Conservation (phyloP, 148 eudicot species). For the Rhododendron griersonianum region DNA sequence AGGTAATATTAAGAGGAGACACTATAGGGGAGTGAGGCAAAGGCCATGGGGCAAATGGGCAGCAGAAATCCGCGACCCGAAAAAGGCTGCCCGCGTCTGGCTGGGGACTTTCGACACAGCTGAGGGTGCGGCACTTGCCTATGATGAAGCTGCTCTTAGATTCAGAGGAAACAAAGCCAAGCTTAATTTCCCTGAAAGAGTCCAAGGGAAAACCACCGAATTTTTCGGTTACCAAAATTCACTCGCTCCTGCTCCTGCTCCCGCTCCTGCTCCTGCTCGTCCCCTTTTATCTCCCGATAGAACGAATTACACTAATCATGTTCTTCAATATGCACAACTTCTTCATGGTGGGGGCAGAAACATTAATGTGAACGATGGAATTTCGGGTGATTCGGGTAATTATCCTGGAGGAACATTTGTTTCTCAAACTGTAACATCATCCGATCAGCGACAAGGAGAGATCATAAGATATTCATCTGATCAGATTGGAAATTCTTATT, state of each 20-base stretch:
- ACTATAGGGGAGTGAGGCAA: conserved; percentile 11
- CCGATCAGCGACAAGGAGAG: neutral
- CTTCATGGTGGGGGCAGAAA: neutral
- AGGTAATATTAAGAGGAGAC: conserved; percentile 5
- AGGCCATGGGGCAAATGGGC: conserved; percentile 11
- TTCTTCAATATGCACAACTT: neutral
- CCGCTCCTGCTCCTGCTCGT: neutral
- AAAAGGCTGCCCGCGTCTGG: conserved; percentile 2
- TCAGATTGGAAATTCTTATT: neutral
- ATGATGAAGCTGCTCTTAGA: neutral
- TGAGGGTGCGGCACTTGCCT: neutral
- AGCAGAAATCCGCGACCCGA: conserved; percentile 1
- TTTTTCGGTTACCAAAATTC: neutral
- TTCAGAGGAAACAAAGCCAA: conserved; percentile 6
- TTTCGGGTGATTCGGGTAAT: neutral
- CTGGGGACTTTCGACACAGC: conserved; percentile 1
- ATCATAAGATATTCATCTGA: neutral
- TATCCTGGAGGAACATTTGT: neutral
- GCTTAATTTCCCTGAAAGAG: conserved; percentile 3
- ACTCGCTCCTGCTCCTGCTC: neutral
- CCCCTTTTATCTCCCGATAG: neutral
- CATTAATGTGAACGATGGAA: neutral
- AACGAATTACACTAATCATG: neutral
- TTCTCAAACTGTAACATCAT: neutral
- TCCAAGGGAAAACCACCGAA: neutral